Conservation (phyloP, 345 rosid species). For the Eucalyptus pumila region DNA sequence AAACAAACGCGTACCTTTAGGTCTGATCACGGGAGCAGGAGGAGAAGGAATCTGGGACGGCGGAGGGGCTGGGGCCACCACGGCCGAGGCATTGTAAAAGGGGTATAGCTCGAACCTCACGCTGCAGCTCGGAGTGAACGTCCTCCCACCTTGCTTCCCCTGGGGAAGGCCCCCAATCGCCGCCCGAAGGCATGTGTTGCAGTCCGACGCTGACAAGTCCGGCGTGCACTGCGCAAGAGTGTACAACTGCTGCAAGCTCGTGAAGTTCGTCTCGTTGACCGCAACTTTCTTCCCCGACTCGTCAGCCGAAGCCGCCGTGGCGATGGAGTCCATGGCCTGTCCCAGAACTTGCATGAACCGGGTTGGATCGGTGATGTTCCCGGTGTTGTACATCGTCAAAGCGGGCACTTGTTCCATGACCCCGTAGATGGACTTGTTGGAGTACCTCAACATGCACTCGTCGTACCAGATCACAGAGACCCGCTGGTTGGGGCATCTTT, state of each 20-base stretch:
- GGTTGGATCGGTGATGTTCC: slow-evolving; percentile 4
- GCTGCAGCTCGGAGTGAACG: neutral
- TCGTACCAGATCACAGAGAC: no score
- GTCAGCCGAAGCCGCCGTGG: neutral
- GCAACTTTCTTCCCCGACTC: neutral
- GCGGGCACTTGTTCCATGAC: neutral
- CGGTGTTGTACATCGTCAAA: neutral
- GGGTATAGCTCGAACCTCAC: neutral
- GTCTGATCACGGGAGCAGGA: no score
- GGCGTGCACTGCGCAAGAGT: neutral
- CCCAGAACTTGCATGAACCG: neutral
- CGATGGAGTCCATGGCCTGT: neutral
- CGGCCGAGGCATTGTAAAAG: neutral
- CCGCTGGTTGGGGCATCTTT: no score
- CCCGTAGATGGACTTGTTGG: slow-evolving; percentile 4
- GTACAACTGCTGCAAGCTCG: slow-evolving; percentile 2
- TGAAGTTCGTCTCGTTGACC: neutral
- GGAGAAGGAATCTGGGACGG: neutral
- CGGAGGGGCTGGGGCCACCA: neutral
- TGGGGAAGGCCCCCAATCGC: accelerated
- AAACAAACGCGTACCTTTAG: neutral
- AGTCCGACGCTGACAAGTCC: slow-evolving; percentile 20
- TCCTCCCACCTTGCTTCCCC: neutral
- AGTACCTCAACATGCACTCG: neutral
- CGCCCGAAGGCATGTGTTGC: slow-evolving; percentile 13